Evolutionary conservation across 75 land plant species (phyloP), one percentile per base, ranked within the genome.

Genomic region (Sequoia sempervirens): DNA sequence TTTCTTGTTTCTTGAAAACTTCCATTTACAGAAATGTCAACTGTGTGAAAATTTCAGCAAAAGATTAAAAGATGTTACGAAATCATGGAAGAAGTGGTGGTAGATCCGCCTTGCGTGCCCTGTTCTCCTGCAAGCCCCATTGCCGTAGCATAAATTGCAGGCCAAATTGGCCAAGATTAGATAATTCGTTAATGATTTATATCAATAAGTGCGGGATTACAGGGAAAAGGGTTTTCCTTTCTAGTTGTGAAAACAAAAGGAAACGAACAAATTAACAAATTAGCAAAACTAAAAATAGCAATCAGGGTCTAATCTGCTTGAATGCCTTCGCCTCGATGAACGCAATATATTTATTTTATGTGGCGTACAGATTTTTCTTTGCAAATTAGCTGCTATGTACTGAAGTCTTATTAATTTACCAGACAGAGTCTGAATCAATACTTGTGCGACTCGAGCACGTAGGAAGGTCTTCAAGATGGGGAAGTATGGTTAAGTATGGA

Each of bases 71-170:
- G 54, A 47, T 80, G 82, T 36, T 52, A 53, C 40, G 41, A 81
- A 81, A 52, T 81, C 18, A 81, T 81, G 82, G 61, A 81, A 54
- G 41, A 81, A 30, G 3, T 81, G 64, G 82, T 81, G 54, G 82
- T 81, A 34, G 82, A 54, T 53, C 64, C 82, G 1, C 41, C 41
- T 40, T 40, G 0, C 41, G 41, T 40, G 2, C 41, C 41, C 41
- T 40, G 1, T 18, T 80, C 32, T 30, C 56, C 9, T 2, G 6
- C 23, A 28, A 80, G 58, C 58, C 58, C 23, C 2, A 1, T 52
- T 11, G 46, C 38, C 43, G 32, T 50, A 14, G 52, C 37, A 80
- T 7, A 80, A 47, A 50, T 50, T 50, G 34, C 6, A 34, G 30
- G 6, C 13, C 23, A 38, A 75, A 75, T 5, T 75, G 43, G 30